These are phyloP conservation scores for Pichia sp. DNA, from an alignment of 1,139 yeast species.

Conservation along the genomic window DNA sequence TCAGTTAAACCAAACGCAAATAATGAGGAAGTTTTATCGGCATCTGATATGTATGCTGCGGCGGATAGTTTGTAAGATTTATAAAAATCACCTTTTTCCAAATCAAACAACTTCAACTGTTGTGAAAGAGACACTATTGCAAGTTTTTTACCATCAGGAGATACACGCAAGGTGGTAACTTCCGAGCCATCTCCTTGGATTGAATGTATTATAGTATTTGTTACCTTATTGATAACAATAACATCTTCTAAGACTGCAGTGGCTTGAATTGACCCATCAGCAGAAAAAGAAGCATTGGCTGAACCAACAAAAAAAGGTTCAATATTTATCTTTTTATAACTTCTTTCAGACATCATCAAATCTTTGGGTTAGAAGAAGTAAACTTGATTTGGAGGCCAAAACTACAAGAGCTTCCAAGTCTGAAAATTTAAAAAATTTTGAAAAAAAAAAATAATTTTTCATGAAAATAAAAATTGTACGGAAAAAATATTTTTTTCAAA, in stretches of 20 bases:
- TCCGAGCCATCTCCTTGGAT: conserved; percentile 84
- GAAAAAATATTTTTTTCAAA: neutral
- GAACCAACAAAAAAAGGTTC: conserved; percentile 85
- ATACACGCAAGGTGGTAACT: conserved; percentile 60
- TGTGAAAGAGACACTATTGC: conserved; percentile 81
- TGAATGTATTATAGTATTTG: conserved; percentile 50
- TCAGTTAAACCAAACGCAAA: conserved; percentile 95
- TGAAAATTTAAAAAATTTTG: too few relatives aligned
- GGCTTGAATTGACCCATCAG: conserved; percentile 64
- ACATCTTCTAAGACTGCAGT: conserved; percentile 74
- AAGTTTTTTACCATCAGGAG: conserved; percentile 66
- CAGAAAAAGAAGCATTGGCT: conserved; percentile 60
- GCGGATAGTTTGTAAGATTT: conserved; percentile 57
- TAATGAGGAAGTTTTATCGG: conserved; percentile 75
- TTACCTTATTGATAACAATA: conserved; percentile 53
- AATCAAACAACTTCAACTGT: conserved; percentile 59
- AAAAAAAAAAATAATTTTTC: too few relatives aligned
- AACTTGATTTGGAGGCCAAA: too few relatives aligned
- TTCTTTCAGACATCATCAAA: conserved; percentile 16
- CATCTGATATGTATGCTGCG: conserved; percentile 72
- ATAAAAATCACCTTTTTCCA: conserved; percentile 37
- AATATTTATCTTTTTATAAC: conserved; percentile 35
- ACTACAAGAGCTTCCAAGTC: too few relatives aligned
- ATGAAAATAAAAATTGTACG: neutral
- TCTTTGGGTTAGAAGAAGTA: too few relatives aligned